Percentiles rank a stretch among this genome's conserved stretches.
Evolutionary conservation across 768 basidiomycete species (phyloP).

Genomic region (Pleurotus salmoneostramineus): DNA sequence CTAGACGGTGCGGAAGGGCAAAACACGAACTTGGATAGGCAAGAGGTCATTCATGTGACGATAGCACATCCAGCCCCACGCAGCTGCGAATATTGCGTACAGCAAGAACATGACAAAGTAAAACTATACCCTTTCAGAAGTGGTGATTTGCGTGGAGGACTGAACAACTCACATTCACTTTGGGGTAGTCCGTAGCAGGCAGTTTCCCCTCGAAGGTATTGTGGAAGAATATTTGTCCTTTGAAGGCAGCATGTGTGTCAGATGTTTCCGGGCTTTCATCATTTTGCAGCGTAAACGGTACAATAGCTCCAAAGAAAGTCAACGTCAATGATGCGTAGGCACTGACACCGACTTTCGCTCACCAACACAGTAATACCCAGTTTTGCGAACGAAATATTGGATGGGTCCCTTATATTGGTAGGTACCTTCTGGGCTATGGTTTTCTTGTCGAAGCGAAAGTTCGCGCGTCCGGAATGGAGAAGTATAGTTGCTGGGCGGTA

Average conservation of each 20-base stretch:
- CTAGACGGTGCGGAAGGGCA: not conserved
- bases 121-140: constrained; percentile 48
- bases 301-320: constrained; percentile 49
- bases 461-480: constrained; percentile 33
- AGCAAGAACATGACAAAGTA: constrained; percentile 81
- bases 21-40: constrained; percentile 71
- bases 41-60: constrained; percentile 78
- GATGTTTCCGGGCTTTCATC: constrained; percentile 33
- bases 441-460: constrained; percentile 24
- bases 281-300: constrained; percentile 80
- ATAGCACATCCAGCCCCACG: constrained; percentile 85
- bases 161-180: constrained; percentile 72
- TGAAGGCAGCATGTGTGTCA: constrained; percentile 73
- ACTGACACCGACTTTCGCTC: constrained; percentile 25
- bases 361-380: constrained; percentile 97
- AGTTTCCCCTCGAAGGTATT: constrained; percentile 88
- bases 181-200: constrained; percentile 93
- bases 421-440: constrained; percentile 46
- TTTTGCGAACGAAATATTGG: constrained; percentile 77
- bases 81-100: constrained; percentile 64
- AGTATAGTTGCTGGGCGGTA: constrained; percentile 40
- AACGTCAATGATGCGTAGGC: constrained; percentile 1
- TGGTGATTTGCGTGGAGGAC: not conserved
- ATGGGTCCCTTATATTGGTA: constrained; percentile 67
- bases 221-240: constrained; percentile 77